Evolutionary conservation across 345 rosid genomes (phyloP), one percentile per base, ranked within the genome.

Genomic region (Populus alba): DNA sequence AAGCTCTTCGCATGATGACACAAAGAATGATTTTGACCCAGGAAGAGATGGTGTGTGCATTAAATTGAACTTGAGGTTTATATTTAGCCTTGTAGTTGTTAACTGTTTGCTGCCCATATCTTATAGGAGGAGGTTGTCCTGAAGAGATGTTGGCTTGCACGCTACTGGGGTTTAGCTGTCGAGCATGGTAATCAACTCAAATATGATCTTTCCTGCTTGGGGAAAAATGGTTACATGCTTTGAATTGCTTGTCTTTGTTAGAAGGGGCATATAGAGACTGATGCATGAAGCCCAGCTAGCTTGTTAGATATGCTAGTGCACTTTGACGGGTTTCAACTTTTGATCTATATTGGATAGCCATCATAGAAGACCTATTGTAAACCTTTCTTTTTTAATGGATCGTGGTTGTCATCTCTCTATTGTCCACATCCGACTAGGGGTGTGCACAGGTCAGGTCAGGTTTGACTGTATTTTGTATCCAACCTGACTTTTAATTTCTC

Each of bases 81-180:
- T 78, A 59, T 77, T 70, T 66, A 11, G 15, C 35, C 71, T 51
- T 75, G 18, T 71, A 8, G 27, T 23, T 18, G 71, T 33, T 79
- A 72, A 71, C 70, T 33, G 11, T 59, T 27, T 57, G 2, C 16
- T 68, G 38, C 20, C 31, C 73, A 20, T 74, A 17, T 41, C 27
- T 57, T 72, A 49, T 62, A 97, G 99, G 99, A 97, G 87, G 99
- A 97, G 88, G 98, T 97, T 75, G 99, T 94, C 74, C 78, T 97
- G 85, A 97, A 94, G 92, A 94, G 98, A 85, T 97, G 99, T 75
- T 97, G 99, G 98, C 98, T 97, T 86, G 98, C 99, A 78, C 95
- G 98, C 70, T 92, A 94, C 83, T 88, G 97, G 99, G 96, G 94
- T 62, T 86, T 97, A 77, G 97, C 98, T 74, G 94, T 90, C 23